Base-by-base conservation (phyloP, 306 rosid species). In the Quercus cerris region DNA sequence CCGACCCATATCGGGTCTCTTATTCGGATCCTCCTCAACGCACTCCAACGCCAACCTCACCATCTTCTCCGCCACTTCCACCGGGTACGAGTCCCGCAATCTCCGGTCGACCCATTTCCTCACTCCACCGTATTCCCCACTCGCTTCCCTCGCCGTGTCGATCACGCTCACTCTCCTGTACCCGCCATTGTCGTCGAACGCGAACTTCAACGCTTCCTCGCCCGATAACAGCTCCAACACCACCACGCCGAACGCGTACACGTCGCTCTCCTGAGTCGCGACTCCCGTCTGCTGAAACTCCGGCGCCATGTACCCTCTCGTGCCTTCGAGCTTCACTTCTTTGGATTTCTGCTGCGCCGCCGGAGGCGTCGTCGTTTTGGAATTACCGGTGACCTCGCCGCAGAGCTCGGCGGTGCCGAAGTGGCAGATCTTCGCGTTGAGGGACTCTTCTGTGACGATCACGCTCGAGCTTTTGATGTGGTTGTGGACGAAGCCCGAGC, bases 271-370 rank as follows among this genome's bases (percentile, higher is more conserved):
- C 86, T 89, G 91, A 62, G 94, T 90, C 77, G 89, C 89, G 1
- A 80, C 70, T n/a, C 98, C 99, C 12, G 81, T 83, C 0, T 54
- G 1, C 71, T 73, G 91, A 68, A 91, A 84, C 80, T 95, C 99
- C 83, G 99, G 97, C 77, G 99, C 88, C 92, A 95, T 93, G 77
- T 93, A 93, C 4, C 98, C 99, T 31, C 96, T 82, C 59, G 93
- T 91, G 56, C 99, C 99, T 68, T 93, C 92, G n/a, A 95, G 14
- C 62, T 83, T 95, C 81, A 78, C 64, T 70, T 80, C 85, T 44
- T 57, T 79, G 72, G 77, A 6, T 72, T 46, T 61, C 76, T 38
- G 44, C 61, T 5, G 25, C 54, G 15, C 4, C 54, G 15, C 17
- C 13, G 17, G 18, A 33, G 0, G 80, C 0, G 46, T 15, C 46